A percentile compares a stretch with the other conserved stretches of the same genome.
Conservation (phyloP, 257 asterid species). For the Capsicum pubescens region DNA sequence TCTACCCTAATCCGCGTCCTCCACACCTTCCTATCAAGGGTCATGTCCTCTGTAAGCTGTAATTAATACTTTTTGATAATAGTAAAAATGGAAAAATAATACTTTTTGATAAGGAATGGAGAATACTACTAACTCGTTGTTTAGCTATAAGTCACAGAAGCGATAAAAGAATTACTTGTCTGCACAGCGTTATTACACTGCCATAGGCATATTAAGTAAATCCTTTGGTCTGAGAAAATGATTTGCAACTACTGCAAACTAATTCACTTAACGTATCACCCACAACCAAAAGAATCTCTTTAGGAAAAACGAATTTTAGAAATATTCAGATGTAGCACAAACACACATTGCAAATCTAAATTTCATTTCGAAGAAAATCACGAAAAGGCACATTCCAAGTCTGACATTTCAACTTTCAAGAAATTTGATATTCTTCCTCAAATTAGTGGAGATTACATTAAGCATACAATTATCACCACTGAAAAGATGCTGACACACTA, state of each 20-base stretch:
- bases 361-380: neutral
- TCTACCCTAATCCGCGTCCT: too few relatives aligned
- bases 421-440: slow-evolving; percentile 14
- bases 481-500: slow-evolving; percentile 1
- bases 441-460: slow-evolving; percentile 10
- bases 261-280: neutral
- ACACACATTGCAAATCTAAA: neutral
- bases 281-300: neutral
- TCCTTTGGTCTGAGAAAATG: slow-evolving; percentile 14
- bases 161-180: neutral
- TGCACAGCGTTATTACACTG: neutral
- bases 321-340: neutral
- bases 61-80: too few relatives aligned
- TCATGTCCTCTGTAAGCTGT: too few relatives aligned
- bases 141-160: slow-evolving; percentile 18
- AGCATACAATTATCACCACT: slow-evolving; percentile 12
- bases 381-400: neutral
- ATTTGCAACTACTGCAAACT: neutral
- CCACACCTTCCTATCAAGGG: too few relatives aligned
- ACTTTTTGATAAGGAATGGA: neutral
- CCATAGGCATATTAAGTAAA: neutral
- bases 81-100: slow-evolving; percentile 18
- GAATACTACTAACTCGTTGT: neutral
- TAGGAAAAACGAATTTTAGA: neutral
- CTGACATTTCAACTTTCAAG: slow-evolving; percentile 2